Conservation (phyloP, 352 stramenopile species). For the Thraustochytrium sp. region DNA sequence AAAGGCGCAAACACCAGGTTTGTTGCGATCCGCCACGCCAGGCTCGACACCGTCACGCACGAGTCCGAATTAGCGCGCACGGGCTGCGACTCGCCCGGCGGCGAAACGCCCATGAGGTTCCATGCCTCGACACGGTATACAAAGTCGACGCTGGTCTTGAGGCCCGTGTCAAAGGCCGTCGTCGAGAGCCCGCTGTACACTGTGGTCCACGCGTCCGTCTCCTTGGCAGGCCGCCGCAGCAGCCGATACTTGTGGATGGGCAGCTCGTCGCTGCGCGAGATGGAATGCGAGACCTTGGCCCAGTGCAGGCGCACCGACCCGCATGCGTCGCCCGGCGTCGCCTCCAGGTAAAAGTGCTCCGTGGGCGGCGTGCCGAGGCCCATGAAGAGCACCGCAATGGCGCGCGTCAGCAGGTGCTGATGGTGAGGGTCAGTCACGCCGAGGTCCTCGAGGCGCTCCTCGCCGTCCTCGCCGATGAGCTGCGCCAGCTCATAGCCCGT, state of each 20-base stretch:
- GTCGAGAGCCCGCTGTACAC: conserved; percentile 10
- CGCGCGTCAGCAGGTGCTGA: background rate
- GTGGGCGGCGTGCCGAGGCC: background rate
- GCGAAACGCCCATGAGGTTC: conserved; percentile 35
- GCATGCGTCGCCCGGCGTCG: background rate
- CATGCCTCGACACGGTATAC: conserved; percentile 20
- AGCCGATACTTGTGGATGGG: conserved; percentile 28
- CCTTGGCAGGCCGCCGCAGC: background rate
- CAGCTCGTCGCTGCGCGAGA: background rate
- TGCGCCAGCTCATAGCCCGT: conserved; percentile 24
- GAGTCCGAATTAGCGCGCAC: background rate
- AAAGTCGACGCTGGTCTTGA: background rate
- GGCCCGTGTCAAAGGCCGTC: background rate
- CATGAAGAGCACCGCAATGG: conserved; percentile 28
- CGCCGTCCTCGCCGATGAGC: background rate
- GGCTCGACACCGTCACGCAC: background rate
- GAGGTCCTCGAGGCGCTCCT: background rate
- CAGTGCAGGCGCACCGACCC: conserved; percentile 6
- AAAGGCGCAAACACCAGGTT: background rate
- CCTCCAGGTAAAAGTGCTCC: background rate
- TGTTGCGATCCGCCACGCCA: background rate
- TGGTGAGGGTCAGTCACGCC: conserved; percentile 10
- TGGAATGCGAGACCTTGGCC: background rate
- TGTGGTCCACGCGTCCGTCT: background rate
- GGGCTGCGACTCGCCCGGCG: background rate